Base-by-base conservation (phyloP, 805 yeast species). In the Lipomyces yamanashiensis region DNA sequence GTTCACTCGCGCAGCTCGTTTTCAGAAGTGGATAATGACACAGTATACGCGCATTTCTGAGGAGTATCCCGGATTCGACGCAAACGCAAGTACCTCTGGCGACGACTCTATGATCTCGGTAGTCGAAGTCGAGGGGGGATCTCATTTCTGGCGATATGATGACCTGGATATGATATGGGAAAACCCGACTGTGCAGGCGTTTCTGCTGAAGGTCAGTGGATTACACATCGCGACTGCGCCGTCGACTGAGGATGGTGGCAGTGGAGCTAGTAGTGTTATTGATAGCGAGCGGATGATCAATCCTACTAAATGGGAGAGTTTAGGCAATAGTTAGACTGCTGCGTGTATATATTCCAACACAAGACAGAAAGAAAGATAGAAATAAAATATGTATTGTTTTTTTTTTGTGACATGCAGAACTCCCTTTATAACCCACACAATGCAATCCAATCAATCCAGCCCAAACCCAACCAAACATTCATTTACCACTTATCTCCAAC, bases 401-500 rank as follows among this genome's bases (percentile, higher is more conserved):
- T 19, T 19, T 2, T 8, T 47, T 19, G 23, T 39, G 43, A 39
- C 13, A n/a, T n/a, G n/a, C 13, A 39, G 7, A n/a, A 39, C 43
- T 3, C 43, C n/a, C 43, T 13, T 39, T 39, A 37, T n/a, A 39
- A 12, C 13, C 28, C 2, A 17, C 33, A 48, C 4, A 49, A n/a
- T 13, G n/a, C n/a, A 51, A 36, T 13, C 13, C 54, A 43, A 40
- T 33, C 21, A 40, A 39, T 28, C 19, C 47, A 53, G 17, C 21
- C 47, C 40, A 21, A 15, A 40, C 10, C 44, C 28, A 51, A 12
- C 9, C 33, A 21, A 13, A 4, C 41, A 8, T 6, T 13, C 13
- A 12, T 37, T 37, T 47, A 64, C 68, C 68, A 64, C 58, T 62
- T 64, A 37, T 64, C 68, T 15, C 68, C 66, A 12, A 64, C 68